These are phyloP conservation scores for Metschnikowia vanudenii DNA, from an alignment of 805 yeast genomes.

Conservation along the genomic window DNA sequence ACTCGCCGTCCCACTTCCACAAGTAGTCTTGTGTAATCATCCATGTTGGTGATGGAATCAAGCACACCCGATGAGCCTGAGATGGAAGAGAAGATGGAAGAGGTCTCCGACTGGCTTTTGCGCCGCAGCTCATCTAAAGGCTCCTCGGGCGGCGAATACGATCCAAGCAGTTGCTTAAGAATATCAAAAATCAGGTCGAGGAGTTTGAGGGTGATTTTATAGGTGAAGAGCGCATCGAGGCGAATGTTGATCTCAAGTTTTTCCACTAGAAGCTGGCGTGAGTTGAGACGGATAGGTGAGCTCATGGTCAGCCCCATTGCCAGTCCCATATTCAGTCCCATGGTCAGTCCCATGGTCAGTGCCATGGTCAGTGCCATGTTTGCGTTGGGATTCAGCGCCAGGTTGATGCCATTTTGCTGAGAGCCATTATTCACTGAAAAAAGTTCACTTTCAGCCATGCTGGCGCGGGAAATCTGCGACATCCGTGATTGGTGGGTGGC, in stretches of 20 bases:
- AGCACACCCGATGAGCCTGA: slow-evolving; percentile 25
- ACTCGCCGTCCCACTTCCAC: slow-evolving; percentile 29
- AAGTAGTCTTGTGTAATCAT: slow-evolving; percentile 33
- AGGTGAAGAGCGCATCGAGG: slow-evolving; percentile 39
- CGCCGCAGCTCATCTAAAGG: slow-evolving; percentile 1
- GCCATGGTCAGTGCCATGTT: no score
- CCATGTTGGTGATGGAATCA: slow-evolving; percentile 24
- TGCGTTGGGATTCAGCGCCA: no score
- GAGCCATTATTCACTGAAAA: slow-evolving; percentile 1
- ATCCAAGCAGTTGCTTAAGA: slow-evolving; percentile 25
- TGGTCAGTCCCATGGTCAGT: no score
- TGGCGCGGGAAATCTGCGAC: slow-evolving; percentile 1
- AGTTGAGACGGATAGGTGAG: slow-evolving; percentile 41
- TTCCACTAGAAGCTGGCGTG: slow-evolving; percentile 42
- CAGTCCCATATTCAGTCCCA: no score
- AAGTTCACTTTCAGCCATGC: neutral
- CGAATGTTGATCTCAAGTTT: slow-evolving; percentile 43
- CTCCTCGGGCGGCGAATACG: slow-evolving; percentile 4
- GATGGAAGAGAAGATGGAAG: slow-evolving; percentile 37
- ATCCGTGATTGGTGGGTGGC: neutral
- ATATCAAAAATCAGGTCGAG: slow-evolving; percentile 27
- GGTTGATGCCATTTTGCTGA: neutral
- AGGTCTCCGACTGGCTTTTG: slow-evolving; percentile 24
- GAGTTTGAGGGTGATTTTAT: slow-evolving; percentile 34
- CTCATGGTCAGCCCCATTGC: slow-evolving; percentile 15